Conservation (phyloP, 352 stramenopile species). For the Globisporangium spinosum region DNA sequence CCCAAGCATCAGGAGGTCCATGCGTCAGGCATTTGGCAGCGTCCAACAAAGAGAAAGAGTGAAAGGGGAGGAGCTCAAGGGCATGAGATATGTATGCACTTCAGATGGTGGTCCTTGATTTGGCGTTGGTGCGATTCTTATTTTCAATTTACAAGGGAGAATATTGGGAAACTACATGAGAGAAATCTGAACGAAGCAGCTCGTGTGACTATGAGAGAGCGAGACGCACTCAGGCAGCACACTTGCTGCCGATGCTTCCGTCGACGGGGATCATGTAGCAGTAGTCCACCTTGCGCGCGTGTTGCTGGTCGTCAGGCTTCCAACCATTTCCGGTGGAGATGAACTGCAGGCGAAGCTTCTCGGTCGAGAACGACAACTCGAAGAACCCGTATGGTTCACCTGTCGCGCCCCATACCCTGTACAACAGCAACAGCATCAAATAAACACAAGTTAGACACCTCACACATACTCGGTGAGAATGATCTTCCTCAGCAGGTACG, state of each 20-base stretch:
- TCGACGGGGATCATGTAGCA: conserved; percentile 13
- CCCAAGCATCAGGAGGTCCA: neutral
- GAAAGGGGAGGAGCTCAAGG: neutral
- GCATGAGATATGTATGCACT: neutral
- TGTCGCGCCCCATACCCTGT: conserved; percentile 38
- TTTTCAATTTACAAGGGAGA: neutral
- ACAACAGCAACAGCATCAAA: neutral
- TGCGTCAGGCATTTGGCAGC: neutral
- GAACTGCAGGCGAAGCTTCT: conserved; percentile 54
- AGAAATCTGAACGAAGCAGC: neutral
- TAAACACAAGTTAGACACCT: neutral
- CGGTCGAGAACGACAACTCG: conserved; percentile 52
- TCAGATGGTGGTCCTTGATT: neutral
- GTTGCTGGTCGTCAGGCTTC: conserved; percentile 14
- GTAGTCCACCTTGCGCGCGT: conserved; percentile 13
- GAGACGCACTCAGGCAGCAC: neutral
- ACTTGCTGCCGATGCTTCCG: conserved; percentile 12
- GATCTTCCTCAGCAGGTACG: neutral
- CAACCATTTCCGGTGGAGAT: conserved; percentile 24
- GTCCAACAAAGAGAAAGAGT: neutral
- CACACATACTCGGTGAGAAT: neutral
- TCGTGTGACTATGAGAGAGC: neutral
- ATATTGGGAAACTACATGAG: neutral
- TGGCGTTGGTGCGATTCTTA: neutral
- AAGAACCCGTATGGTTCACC: conserved; percentile 64